Conservation (phyloP, 371 early-diverging fungal species). For the Synchytrium microbalum region DNA sequence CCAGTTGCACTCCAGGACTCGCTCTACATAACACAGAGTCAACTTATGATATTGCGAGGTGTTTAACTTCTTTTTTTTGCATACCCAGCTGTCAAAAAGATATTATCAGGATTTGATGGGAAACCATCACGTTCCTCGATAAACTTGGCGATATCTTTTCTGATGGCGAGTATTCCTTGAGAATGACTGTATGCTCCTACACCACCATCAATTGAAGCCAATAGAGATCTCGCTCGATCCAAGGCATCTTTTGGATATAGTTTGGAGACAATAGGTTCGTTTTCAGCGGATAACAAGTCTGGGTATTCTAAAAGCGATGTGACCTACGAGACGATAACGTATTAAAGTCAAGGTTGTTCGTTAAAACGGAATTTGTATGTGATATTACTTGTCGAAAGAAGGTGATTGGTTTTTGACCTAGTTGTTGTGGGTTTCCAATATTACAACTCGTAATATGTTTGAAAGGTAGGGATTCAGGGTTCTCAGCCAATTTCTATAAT, state of each 20-base stretch:
- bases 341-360: neutral
- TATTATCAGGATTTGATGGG: conserved; percentile 68
- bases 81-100: conserved; percentile 84
- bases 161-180: conserved; percentile 75
- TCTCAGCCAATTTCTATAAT: conserved; percentile 38
- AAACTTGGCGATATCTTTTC: conserved; percentile 80
- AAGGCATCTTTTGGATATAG: conserved; percentile 81
- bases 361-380: neutral
- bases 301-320: conserved; percentile 80
- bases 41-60: neutral
- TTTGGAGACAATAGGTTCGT: conserved; percentile 40
- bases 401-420: conserved; percentile 89
- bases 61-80: neutral
- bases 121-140: conserved; percentile 78
- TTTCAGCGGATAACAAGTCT: conserved; percentile 58
- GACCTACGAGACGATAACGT: conserved; percentile 44
- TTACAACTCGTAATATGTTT: conserved; percentile 79
- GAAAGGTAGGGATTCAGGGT: conserved; percentile 56
- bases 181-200: conserved; percentile 93
- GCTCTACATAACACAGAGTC: conserved; percentile 50
- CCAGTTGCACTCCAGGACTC: conserved; percentile 75
- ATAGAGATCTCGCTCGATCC: conserved; percentile 65
- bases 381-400: conserved; percentile 86
- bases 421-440: conserved; percentile 97
- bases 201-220: conserved; percentile 58